Percentiles rank a stretch among this genome's conserved stretches.
phyloP scores from a whole-genome alignment of 768 basidiomycete genomes.

The Cyclocybe aegerita region DNA sequence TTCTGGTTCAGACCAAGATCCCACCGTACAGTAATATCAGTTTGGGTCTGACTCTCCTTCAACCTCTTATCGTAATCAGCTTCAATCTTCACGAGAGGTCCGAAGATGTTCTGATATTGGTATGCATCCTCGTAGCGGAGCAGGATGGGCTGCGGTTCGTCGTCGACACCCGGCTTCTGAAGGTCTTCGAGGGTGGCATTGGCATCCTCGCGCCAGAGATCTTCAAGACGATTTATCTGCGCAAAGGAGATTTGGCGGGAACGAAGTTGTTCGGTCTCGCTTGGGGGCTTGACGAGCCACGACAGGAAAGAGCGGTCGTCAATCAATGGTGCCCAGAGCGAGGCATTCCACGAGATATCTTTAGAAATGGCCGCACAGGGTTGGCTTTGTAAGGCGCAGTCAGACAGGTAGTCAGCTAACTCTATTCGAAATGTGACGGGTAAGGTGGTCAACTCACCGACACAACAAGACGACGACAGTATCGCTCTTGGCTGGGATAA shows the following conservation, averaged over 20 bases:
- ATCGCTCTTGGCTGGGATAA: slow-evolving; percentile 98
- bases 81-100: slow-evolving; percentile 98
- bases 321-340: slow-evolving; percentile 97
- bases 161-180: slow-evolving; percentile 96
- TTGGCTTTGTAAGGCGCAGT: slow-evolving; percentile 55
- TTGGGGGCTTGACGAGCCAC: slow-evolving; percentile 97
- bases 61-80: slow-evolving; percentile 98
- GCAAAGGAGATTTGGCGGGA: slow-evolving; percentile 96
- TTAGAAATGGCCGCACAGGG: slow-evolving; percentile 97
- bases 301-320: slow-evolving; percentile 99
- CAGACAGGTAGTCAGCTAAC: background rate
- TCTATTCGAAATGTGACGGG: background rate
- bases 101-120: slow-evolving; percentile 99
- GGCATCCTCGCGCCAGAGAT: slow-evolving; percentile 96
- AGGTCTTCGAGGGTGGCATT: slow-evolving; percentile 94
- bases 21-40: slow-evolving; percentile 94
- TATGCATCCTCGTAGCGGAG: slow-evolving; percentile 97
- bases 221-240: slow-evolving; percentile 96
- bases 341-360: slow-evolving; percentile 98
- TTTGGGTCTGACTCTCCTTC: slow-evolving; percentile 99
- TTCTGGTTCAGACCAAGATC: slow-evolving; percentile 98
- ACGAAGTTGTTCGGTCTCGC: slow-evolving; percentile 92
- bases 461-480: slow-evolving; percentile 97
- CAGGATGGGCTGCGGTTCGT: slow-evolving; percentile 92
- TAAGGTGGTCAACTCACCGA: slow-evolving; percentile 58